These are phyloP conservation scores for Vanilla planifolia DNA, from an alignment of 106 monocot genomes.

Conservation along the genomic window DNA sequence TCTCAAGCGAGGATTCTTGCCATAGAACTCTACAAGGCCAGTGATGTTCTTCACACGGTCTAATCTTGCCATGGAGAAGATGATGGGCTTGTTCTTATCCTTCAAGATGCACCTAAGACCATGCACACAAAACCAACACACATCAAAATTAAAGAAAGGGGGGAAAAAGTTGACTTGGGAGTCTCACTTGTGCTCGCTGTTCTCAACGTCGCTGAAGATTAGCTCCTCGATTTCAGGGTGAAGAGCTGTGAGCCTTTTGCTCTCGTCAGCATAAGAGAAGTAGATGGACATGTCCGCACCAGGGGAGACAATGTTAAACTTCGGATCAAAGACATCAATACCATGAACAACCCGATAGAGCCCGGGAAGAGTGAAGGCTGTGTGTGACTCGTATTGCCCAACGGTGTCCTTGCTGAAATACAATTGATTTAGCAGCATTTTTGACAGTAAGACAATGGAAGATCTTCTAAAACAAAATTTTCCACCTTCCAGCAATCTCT, in stretches of 20 bases:
- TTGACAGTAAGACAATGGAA: not conserved
- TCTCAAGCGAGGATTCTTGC: slow-evolving; percentile 41
- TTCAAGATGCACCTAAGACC: slow-evolving; percentile 34
- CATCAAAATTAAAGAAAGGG: not conserved
- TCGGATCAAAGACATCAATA: slow-evolving; percentile 74
- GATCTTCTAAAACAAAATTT: not conserved
- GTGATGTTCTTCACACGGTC: slow-evolving; percentile 78
- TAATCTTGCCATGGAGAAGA: slow-evolving; percentile 84
- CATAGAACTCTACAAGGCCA: slow-evolving; percentile 62
- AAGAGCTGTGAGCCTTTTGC: slow-evolving; percentile 55
- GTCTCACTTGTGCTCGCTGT: slow-evolving; percentile 52
- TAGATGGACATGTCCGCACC: slow-evolving; percentile 80
- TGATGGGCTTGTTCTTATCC: slow-evolving; percentile 64
- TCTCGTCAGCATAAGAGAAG: slow-evolving; percentile 52
- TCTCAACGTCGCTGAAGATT: slow-evolving; percentile 44
- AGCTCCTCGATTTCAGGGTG: slow-evolving; percentile 69
- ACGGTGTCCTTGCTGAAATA: slow-evolving; percentile 72
- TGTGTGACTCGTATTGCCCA: slow-evolving; percentile 77
- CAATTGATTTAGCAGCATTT: too few relatives aligned
- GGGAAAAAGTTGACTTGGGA: not conserved
- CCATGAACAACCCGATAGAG: slow-evolving; percentile 79
- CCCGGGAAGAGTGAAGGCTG: slow-evolving; percentile 67
- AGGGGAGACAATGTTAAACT: slow-evolving; percentile 80
- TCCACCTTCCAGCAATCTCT: slow-evolving; percentile 75
- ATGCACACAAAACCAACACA: not conserved